A percentile compares a stretch with the other conserved stretches of the same genome.
These are phyloP conservation scores for Trichoderma cornu-damae DNA, from an alignment of 2,329 filamentous ascomycete species.

Conservation along the genomic window DNA sequence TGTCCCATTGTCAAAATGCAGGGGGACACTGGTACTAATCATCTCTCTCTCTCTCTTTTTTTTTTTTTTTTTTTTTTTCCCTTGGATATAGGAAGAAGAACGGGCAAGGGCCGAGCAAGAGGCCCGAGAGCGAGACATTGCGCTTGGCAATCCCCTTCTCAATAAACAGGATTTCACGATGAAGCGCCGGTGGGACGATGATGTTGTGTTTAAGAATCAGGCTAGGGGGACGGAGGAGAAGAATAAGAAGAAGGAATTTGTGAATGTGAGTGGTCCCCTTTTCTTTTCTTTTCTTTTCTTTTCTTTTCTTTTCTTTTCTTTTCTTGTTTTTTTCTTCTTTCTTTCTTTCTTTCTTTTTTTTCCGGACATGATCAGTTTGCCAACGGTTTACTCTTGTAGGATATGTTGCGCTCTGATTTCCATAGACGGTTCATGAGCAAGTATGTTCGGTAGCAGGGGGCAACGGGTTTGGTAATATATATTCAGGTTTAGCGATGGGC, in stretches of 20 bases:
- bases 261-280: conserved; percentile 87
- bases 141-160: conserved; percentile 84
- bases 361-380: neutral
- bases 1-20: no score
- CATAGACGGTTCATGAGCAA: conserved; percentile 93
- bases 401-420: conserved; percentile 90
- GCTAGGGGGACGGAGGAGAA: conserved; percentile 90
- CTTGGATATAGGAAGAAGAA: conserved; percentile 61
- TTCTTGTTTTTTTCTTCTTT: neutral
- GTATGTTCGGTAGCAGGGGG: conserved; percentile 49
- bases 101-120: conserved; percentile 76
- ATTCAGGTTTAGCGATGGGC: conserved; percentile 9
- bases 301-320: conserved; percentile 10
- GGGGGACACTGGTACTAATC: no score
- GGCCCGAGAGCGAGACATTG: conserved; percentile 80
- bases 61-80: no score
- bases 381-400: conserved; percentile 41
- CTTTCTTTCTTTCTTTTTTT: no score
- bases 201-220: conserved; percentile 99
- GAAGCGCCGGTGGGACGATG: conserved; percentile 93
- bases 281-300: no score
- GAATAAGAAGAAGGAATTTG: conserved; percentile 85
- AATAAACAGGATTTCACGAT: conserved; percentile 86
- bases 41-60: no score
- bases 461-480: neutral